phyloP scores from a whole-genome alignment of 139 green algal genomes.

The Chlorella ohadii region DNA sequence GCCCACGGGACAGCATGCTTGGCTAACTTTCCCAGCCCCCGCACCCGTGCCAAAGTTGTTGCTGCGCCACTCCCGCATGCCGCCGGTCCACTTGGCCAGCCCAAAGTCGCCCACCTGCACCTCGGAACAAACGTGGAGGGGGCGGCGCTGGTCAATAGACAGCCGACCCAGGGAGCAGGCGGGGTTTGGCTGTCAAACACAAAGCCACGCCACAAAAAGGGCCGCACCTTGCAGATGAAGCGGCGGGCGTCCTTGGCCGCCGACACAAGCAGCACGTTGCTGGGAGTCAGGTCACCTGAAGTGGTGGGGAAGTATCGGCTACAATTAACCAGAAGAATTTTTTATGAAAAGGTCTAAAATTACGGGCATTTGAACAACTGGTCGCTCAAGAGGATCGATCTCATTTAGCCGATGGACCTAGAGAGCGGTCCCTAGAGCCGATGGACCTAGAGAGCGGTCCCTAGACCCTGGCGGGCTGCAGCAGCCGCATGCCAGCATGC shows the following conservation, averaged over 20 bases:
- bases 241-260: conserved; percentile 12
- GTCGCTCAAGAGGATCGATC: too few species aligned
- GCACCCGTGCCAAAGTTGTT: conserved; percentile 8
- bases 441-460: too few species aligned
- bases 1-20: too few species aligned
- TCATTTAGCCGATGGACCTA: too few species aligned
- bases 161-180: too few species aligned
- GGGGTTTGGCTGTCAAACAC: too few species aligned
- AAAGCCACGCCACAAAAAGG: not conserved
- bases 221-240: conserved; percentile 21
- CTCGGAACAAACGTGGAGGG: too few species aligned
- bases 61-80: not conserved
- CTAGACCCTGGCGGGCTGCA: too few species aligned
- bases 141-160: too few species aligned
- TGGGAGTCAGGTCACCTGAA: conserved; percentile 16
- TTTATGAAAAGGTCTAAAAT: not conserved
- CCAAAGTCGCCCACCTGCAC: conserved; percentile 27
- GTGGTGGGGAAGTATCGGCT: conserved; percentile 19
- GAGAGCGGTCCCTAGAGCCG: too few species aligned
- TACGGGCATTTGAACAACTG: too few species aligned
- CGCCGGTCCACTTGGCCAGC: not conserved
- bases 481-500: too few species aligned
- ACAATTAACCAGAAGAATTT: conserved; percentile 27
- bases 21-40: not conserved
- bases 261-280: conserved; percentile 12